Evolutionary conservation across 305 asterid genomes (phyloP), one percentile per base, ranked within the genome.

Genomic region (Coffea humblotiana): DNA sequence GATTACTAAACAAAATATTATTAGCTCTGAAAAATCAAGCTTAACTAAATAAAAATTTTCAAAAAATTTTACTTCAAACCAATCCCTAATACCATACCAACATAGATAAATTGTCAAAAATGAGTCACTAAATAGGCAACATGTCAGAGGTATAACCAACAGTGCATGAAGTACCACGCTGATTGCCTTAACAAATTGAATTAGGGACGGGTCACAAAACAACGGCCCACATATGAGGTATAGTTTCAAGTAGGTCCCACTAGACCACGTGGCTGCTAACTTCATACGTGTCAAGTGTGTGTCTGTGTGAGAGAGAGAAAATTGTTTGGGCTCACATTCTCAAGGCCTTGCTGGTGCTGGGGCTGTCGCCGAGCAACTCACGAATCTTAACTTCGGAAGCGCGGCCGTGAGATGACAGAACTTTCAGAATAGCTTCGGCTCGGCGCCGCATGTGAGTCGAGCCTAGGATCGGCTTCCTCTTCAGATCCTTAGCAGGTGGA

Each of bases 311-410:
- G 74, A 6, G 35, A 52, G 37, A 75, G 70, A 75, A 0, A 40
- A 40, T 40, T 40, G 40, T 71, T 71, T 85, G 83, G 77, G 74
- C 84, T 69, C 45, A 94, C 97, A 92, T 86, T 90, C 99, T 90
- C 89, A 95, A 89, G 76, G 99, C 99, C 86, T 95, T 95, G 97
- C 99, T 95, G 64, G 98, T 93, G 85, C 97, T 91, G 79, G 98
- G 99, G 89, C 95, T 95, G 83, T 95, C 97, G 49, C 99, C 98
- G 0, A 93, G 97, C 84, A 91, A 74, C 82, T 92, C 85, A 37
- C 98, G 97, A 76, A 95, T 93, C 90, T 77, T 90, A 78, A 93
- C 91, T 87, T 94, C 98, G 78, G 97, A 94, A 78, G 93, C 89
- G 77, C 88, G 81, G 72, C 95, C 96, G 40, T 75, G 84, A 72